Evolutionary conservation across 352 stramenopile genomes (phyloP), one percentile per base, ranked within the genome.

Genomic region (Pythium volutum): DNA sequence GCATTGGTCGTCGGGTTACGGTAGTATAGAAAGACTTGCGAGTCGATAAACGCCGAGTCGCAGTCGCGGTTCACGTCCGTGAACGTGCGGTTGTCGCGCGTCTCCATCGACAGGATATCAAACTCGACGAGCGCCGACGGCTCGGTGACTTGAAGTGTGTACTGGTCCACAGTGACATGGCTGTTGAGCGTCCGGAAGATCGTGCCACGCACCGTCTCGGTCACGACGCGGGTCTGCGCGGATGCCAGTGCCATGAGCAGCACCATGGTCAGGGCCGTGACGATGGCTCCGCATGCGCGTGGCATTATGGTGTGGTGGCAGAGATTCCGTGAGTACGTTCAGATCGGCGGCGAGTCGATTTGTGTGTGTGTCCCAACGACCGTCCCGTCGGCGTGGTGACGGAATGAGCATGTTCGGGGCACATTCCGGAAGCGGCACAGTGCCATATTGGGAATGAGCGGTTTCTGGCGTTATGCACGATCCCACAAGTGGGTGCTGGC

Each of bases 31-130:
- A 71, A 79, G 12, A 89, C 63, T 31, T 88, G 74, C 18, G 81
- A 83, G 67, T 89, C 79, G 41, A 91, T 88, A 61, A 73, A 89
- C 1, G 79, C 77, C 58, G 79, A 91, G 65, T 91, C 81, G 45
- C 81, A 91, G 55, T 91, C 77, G 8, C 31, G 29, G 60, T 91
- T 91, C 12, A 91, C 79, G 48, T 91, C 81, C 0, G 65, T 26
- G 57, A 83, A 83, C 27, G 70, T 80, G 29, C 50, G 29, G 55
- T 83, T 83, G 49, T 77, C 67, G 15, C 56, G 56, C 7, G 77
- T 87, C 66, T 89, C 81, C 69, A 81, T 78, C 15, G 81, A 87
- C 23, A 91, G 57, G 46, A 89, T 60, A 59, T 91, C 74, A 43
- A 91, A 80, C 58, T 89, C 77, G 29, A 91, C 66, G 12, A 84